phyloP scores from a whole-genome alignment of 176 grass and related monocot genomes.

The Musa schizocarpa region DNA sequence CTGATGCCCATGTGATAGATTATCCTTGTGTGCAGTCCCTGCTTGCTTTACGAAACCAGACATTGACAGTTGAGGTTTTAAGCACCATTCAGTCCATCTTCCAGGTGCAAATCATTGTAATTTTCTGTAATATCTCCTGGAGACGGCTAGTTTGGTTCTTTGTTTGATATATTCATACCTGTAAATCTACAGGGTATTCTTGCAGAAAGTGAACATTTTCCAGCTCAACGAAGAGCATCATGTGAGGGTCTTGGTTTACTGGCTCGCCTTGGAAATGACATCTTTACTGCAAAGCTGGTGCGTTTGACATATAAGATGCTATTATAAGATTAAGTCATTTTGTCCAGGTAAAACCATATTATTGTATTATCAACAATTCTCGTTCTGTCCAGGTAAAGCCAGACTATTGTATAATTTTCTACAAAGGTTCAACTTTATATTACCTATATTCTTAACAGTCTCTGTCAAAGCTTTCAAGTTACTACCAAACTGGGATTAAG shows the following conservation, averaged over 20 bases:
- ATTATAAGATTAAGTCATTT: background rate
- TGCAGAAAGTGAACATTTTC: conserved; percentile 48
- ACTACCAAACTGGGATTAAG: no score
- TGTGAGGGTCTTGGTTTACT: conserved; percentile 88
- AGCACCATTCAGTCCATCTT: conserved; percentile 65
- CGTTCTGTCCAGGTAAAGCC: no score
- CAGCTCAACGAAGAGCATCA: conserved; percentile 63
- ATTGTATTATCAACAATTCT: no score
- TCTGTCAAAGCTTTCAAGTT: no score
- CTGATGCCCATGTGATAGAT: background rate
- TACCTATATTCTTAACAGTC: no score
- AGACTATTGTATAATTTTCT: no score
- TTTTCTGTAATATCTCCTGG: background rate
- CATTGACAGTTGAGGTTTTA: conserved; percentile 60
- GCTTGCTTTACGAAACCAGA: conserved; percentile 49
- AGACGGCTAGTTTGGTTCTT: background rate
- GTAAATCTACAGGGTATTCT: conserved; percentile 55
- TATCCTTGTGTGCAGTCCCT: conserved; percentile 37
- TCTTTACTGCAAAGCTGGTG: conserved; percentile 88
- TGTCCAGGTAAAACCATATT: background rate
- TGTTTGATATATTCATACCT: background rate
- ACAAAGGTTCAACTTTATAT: no score
- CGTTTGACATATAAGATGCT: conserved; percentile 19
- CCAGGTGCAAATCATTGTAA: conserved; percentile 33
- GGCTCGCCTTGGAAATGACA: conserved; percentile 71